Evolutionary conservation across 169 alveolate species (phyloP), one percentile per base, ranked within the genome.

Genomic region (Plasmodium billcollinsi): DNA sequence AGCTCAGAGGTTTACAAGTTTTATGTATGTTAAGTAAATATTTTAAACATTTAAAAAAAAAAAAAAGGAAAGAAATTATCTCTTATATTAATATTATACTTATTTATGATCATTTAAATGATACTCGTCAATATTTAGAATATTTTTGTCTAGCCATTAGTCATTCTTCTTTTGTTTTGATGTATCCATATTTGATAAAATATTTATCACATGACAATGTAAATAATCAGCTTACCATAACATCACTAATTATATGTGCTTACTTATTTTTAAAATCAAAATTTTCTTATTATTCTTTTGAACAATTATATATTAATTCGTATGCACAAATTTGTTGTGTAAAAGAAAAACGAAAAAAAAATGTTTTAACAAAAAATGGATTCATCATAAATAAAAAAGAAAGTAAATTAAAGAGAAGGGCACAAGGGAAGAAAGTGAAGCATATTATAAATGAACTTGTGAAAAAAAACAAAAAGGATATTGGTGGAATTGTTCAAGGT

Each of bases 1-100:
- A 88, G n/a, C 50, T 92, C 20, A 86, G 90, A 43, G 76, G 89
- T 29, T 71, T 92, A 74, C 95, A 92, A 50, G 86, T 92, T 14
- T 47, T 92, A 43, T 92, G 95, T 24, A 75, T 90, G 39, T 39
- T 92, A 39, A 39, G 88, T 20, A 89, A 75, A 56, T 70, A 73
- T 54, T 67, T 85, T 67, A 83, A 83, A 24, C 62, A 58, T 61
- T 39, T 61, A 67, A 75, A 73, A 65, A 66, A 58, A 21, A 18
- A 29, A 1, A 50, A 54, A 52, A 73, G 80, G 11, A 73, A 56
- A 59, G 3, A 49, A 15, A 58, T 90, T 9, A 75, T 89, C 49
- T 47, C 21, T 18, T 54, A 74, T 61, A 63, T 63, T 52, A 85
- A 50, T 45, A 65, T 47, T 26, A 50, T 76, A 5, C 59, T 76